phyloP scores from a whole-genome alignment of 495 filamentous ascomycete species.

The Evernia prunastri region DNA sequence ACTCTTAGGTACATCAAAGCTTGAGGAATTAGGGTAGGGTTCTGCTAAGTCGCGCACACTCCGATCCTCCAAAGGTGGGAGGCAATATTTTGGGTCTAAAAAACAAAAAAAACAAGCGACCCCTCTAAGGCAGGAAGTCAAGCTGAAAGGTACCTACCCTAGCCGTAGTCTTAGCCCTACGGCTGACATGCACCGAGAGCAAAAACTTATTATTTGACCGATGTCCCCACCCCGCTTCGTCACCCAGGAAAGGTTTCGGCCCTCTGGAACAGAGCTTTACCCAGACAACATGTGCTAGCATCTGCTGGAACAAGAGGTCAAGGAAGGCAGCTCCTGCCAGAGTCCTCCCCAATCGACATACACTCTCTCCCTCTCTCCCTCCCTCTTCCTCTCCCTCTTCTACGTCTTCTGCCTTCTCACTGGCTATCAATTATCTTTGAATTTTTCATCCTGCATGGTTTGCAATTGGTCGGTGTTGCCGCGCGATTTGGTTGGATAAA shows the following conservation, averaged over 20 bases:
- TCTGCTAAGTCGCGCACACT: neutral
- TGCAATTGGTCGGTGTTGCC: conserved; percentile 10
- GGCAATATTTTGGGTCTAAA: neutral
- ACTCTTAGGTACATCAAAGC: neutral
- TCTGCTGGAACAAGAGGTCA: conserved; percentile 3
- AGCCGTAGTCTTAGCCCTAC: conserved; percentile 12
- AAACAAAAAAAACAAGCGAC: neutral
- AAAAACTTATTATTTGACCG: conserved; percentile 14
- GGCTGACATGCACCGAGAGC: conserved; percentile 13
- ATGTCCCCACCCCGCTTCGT: conserved; percentile 16
- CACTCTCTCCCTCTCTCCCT: too few species aligned
- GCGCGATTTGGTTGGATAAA: conserved; percentile 20
- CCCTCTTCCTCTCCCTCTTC: conserved; percentile 2
- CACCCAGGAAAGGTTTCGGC: conserved; percentile 4
- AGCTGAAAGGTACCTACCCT: neutral
- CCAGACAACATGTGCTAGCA: conserved; percentile 11
- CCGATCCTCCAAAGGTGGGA: neutral
- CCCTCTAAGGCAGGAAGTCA: neutral
- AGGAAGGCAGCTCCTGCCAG: conserved; percentile 15
- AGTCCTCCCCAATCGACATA: conserved; percentile 10
- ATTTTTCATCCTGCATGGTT: conserved; percentile 17
- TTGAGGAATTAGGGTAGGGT: conserved; percentile 3
- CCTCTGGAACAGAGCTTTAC: conserved; percentile 7
- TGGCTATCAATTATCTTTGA: conserved; percentile 7
- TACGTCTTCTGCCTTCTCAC: conserved; percentile 9